Evolutionary conservation across 2,329 filamentous ascomycete species (phyloP).

Genomic region (Clonostachys chloroleuca): DNA sequence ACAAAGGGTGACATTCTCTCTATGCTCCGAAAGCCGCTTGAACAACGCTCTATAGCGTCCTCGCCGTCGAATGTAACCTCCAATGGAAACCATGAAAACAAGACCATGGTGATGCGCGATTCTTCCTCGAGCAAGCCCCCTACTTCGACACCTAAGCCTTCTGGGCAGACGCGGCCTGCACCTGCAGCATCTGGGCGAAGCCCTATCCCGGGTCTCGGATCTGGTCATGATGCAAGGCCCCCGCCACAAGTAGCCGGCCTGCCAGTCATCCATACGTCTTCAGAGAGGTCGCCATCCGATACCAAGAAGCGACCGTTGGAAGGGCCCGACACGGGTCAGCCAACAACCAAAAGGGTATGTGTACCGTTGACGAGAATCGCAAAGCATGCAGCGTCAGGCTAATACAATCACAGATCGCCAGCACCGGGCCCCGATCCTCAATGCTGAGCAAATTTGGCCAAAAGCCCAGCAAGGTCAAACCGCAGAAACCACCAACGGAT

Average conservation of each 20-base stretch:
- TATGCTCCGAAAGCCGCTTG: constrained; percentile 40
- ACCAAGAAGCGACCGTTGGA: constrained; percentile 39
- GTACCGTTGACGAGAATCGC: background rate
- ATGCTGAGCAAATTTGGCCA: constrained; percentile 28
- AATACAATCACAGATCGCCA: constrained; percentile 20
- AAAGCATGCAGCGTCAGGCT: constrained; percentile 8
- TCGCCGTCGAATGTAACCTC: constrained; percentile 15
- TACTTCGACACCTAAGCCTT: background rate
- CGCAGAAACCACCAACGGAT: constrained; percentile 26
- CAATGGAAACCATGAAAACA: background rate
- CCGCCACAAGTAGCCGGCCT: background rate
- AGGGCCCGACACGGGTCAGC: constrained; percentile 20
- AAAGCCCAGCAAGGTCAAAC: constrained; percentile 16
- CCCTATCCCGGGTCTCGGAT: background rate
- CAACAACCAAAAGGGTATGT: constrained; percentile 35
- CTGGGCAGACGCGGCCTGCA: no score
- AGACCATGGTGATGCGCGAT: constrained; percentile 9
- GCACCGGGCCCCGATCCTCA: constrained; percentile 19
- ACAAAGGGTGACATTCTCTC: constrained; percentile 59
- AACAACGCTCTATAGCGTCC: constrained; percentile 11
- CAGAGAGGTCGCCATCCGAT: no score
- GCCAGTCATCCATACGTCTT: background rate
- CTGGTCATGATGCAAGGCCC: background rate
- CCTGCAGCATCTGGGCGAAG: no score
- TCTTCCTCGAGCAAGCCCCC: background rate